These are phyloP conservation scores for Sphaerostilbella broomeana DNA, from an alignment of 2,329 filamentous ascomycete genomes.

Conservation along the genomic window DNA sequence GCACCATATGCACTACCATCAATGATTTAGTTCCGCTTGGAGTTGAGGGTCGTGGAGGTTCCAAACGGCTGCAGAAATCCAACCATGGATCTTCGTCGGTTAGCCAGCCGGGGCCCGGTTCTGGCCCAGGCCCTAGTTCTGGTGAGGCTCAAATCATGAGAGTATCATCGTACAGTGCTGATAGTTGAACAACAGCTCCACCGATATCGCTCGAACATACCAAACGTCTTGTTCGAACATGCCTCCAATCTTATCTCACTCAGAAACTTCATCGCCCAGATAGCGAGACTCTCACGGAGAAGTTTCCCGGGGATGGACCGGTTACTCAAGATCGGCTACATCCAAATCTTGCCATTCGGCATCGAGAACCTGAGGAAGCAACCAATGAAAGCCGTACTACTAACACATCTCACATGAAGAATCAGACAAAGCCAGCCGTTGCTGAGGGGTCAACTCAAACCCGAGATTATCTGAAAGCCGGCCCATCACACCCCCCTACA, in stretches of 20 bases:
- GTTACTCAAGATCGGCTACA: conserved; percentile 11
- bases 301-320: neutral
- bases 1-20: conserved; percentile 76
- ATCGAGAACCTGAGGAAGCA: neutral
- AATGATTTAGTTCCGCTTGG: conserved; percentile 57
- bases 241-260: conserved; percentile 26
- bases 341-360: conserved; percentile 4
- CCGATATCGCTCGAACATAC: conserved; percentile 30
- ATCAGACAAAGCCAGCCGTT: conserved; percentile 25
- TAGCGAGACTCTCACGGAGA: conserved; percentile 11
- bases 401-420: neutral
- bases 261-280: conserved; percentile 19
- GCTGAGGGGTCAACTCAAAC: conserved; percentile 33
- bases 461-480: too few species aligned
- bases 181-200: conserved; percentile 18
- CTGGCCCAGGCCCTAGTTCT: conserved; percentile 6
- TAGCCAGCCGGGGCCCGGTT: conserved; percentile 5
- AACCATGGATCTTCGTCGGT: conserved; percentile 10
- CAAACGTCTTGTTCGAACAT: conserved; percentile 27
- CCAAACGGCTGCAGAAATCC: conserved; percentile 19
- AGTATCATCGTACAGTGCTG: too few species aligned
- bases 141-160: too few species aligned
- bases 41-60: conserved; percentile 18
- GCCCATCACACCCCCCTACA: too few species aligned
- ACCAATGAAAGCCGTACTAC: conserved; percentile 1